Percentiles rank a stretch among this genome's conserved stretches.
Evolutionary conservation across 2,329 filamentous ascomycete genomes (phyloP).

Genomic region (Cladosporium sp.): DNA sequence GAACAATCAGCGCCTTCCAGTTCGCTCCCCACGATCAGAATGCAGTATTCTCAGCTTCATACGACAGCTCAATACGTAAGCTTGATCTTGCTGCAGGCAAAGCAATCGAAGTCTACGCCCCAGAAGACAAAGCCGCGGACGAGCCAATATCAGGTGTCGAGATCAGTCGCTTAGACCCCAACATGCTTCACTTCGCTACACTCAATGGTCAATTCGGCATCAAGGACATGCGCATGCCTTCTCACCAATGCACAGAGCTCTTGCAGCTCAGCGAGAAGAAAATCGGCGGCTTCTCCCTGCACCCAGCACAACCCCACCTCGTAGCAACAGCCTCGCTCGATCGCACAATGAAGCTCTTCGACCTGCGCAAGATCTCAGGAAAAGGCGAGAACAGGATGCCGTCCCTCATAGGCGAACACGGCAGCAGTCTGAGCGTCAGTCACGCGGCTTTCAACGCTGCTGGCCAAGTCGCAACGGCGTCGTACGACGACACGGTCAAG

Average conservation of each 20-base stretch:
- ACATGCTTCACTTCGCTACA: constrained; percentile 83
- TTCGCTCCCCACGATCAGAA: constrained; percentile 73
- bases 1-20: constrained; percentile 83
- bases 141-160: constrained; percentile 82
- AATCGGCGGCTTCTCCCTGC: constrained; percentile 87
- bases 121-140: constrained; percentile 67
- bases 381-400: constrained; percentile 63
- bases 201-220: constrained; percentile 77
- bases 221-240: constrained; percentile 69
- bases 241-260: constrained; percentile 57
- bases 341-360: constrained; percentile 88
- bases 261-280: constrained; percentile 87
- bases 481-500: constrained; percentile 94
- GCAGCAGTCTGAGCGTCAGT: constrained; percentile 80
- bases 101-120: constrained; percentile 79
- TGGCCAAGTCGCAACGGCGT: constrained; percentile 85
- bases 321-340: constrained; percentile 88
- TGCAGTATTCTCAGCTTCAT: constrained; percentile 79
- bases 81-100: constrained; percentile 79
- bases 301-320: constrained; percentile 77
- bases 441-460: constrained; percentile 86
- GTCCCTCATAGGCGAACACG: constrained; percentile 74
- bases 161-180: constrained; percentile 67
- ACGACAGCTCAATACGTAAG: constrained; percentile 88
- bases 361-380: constrained; percentile 74